Percentiles rank a stretch among this genome's conserved stretches.
Evolutionary conservation across 768 basidiomycete species (phyloP).

Genomic region (Lactifluus pinguis): DNA sequence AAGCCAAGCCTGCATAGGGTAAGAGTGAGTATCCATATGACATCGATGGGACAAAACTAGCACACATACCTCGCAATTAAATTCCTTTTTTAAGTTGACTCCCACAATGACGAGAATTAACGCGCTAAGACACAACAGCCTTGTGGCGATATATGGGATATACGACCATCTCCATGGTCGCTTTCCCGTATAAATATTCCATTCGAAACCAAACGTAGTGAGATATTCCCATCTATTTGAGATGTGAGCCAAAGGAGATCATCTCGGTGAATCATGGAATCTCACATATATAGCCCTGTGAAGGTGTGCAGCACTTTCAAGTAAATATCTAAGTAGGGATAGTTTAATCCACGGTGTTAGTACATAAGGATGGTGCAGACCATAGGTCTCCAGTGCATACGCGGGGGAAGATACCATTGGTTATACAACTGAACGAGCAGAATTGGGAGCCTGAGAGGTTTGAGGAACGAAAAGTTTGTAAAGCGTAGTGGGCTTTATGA

Average conservation of each 20-base stretch:
- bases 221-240: too few species aligned
- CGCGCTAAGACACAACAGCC: not conserved
- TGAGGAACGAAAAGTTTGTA: too few species aligned
- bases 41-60: not conserved
- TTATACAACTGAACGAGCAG: too few species aligned
- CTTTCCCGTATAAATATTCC: slow-evolving; percentile 2
- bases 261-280: too few species aligned
- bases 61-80: not conserved
- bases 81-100: not conserved
- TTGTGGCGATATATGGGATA: not conserved
- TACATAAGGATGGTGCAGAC: not conserved
- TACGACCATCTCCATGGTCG: slow-evolving; percentile 12
- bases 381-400: not conserved
- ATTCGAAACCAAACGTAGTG: not conserved
- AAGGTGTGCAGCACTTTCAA: too few species aligned
- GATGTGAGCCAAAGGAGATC: too few species aligned
- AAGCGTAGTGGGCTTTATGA: too few species aligned
- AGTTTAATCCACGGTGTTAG: not conserved
- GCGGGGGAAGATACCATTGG: not conserved
- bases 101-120: not conserved
- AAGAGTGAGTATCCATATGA: not conserved
- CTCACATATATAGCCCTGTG: too few species aligned
- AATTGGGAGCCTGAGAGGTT: too few species aligned
- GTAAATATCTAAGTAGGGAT: not conserved
- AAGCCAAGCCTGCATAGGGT: not conserved